These are phyloP conservation scores for Monilinia fructigena DNA, from an alignment of 2,329 filamentous ascomycete species.

Conservation along the genomic window DNA sequence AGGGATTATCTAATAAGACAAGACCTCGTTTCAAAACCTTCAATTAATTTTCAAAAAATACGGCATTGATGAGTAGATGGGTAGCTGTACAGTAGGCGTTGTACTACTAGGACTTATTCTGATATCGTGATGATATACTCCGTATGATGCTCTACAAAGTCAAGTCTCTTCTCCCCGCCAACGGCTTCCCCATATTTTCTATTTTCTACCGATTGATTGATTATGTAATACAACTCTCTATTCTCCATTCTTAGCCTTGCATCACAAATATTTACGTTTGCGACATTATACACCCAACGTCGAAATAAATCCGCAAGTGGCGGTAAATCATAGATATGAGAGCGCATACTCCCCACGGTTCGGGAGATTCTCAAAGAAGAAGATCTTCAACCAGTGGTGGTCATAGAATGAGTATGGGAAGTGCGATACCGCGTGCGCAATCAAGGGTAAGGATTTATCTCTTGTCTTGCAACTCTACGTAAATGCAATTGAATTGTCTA, in stretches of 20 bases:
- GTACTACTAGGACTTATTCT: no score
- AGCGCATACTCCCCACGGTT: slow-evolving; percentile 36
- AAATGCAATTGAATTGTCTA: slow-evolving; percentile 13
- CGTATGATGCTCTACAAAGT: no score
- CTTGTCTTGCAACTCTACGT: slow-evolving; percentile 14
- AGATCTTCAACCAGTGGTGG: slow-evolving; percentile 34
- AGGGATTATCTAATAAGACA: no score
- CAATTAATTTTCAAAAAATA: no score
- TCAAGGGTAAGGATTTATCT: slow-evolving; percentile 34
- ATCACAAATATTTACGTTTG: slow-evolving; percentile 9
- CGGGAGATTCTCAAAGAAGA: slow-evolving; percentile 31
- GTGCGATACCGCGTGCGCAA: slow-evolving; percentile 35
- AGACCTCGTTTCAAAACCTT: no score
- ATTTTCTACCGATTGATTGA: neutral
- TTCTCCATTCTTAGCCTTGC: slow-evolving; percentile 8
- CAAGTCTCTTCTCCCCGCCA: slow-evolving; percentile 8
- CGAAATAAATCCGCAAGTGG: slow-evolving; percentile 11
- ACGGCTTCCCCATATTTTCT: slow-evolving; percentile 8
- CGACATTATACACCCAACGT: slow-evolving; percentile 25
- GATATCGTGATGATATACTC: no score
- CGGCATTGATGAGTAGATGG: no score
- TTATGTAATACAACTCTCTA: neutral
- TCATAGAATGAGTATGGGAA: slow-evolving; percentile 36
- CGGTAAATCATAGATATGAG: slow-evolving; percentile 31
- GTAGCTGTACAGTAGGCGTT: no score